A percentile compares a stretch with the other conserved stretches of the same genome.
Conservation (phyloP, 495 filamentous ascomycete species). For the Viridothelium virens region DNA sequence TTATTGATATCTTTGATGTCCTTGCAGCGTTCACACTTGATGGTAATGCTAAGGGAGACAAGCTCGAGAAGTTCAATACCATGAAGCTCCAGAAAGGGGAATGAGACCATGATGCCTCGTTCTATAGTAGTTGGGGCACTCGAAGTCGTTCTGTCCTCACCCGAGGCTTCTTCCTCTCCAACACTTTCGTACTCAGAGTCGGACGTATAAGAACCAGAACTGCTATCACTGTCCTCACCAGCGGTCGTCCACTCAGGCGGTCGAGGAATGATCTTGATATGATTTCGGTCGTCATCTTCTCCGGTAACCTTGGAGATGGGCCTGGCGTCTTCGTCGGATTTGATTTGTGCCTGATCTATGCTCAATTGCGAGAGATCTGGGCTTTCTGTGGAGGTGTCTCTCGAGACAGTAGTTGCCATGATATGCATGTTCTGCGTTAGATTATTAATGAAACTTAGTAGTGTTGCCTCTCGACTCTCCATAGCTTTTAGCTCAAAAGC, state of each 20-base stretch:
- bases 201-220: slow-evolving; percentile 13
- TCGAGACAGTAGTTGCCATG: slow-evolving; percentile 41
- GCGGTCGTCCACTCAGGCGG: slow-evolving; percentile 69
- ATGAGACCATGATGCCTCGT: slow-evolving; percentile 68
- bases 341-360: background rate
- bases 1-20: slow-evolving; percentile 62
- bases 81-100: slow-evolving; percentile 73
- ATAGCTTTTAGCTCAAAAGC: slow-evolving; percentile 55
- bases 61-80: slow-evolving; percentile 76
- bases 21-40: slow-evolving; percentile 84
- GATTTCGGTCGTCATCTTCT: slow-evolving; percentile 45
- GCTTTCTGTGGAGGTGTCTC: too few species aligned
- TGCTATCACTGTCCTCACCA: slow-evolving; percentile 17
- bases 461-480: slow-evolving; percentile 50
- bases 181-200: slow-evolving; percentile 35
- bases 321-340: background rate
- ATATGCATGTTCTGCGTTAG: slow-evolving; percentile 64
- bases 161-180: slow-evolving; percentile 38
- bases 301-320: background rate
- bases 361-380: background rate
- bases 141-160: slow-evolving; percentile 27
- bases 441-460: slow-evolving; percentile 73
- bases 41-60: slow-evolving; percentile 54
- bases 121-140: slow-evolving; percentile 35
- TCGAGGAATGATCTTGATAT: slow-evolving; percentile 68